Base-by-base conservation (phyloP, 148 eudicot genomes). In the Rhododendron vialii region DNA sequence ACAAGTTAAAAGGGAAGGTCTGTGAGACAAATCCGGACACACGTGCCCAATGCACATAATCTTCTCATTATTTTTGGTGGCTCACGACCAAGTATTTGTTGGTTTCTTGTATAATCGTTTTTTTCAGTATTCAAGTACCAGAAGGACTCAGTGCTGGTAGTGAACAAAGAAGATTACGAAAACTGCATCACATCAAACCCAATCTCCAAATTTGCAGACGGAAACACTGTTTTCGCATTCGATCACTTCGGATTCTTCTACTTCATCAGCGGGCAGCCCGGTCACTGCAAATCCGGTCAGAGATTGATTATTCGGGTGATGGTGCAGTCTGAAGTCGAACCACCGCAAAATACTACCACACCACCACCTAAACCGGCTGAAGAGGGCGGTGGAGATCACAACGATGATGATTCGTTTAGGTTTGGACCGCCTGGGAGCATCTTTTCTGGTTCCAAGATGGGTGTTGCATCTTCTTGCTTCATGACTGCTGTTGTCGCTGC, bases 261-360 rank as follows among this genome's bases (percentile, higher is more conserved):
- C 85, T 96, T 96, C 92, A 92, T 94, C 61, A 94, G 96, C 73
- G 98, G 97, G 57, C 86, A 87, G 71, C 88, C 91, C 33, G 91
- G 84, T 1, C 93, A 92, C 90, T 94, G 98, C 86, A 82, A 85
- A 48, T 84, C 88, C 2, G 96, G 98, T 33, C 98, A 96, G 85
- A 92, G 87, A 89, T 65, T 96, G 91, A 91, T 93, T 28, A 81
- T 94, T 55, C 87, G 91, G 17, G 98, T 96, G 78, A 91, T 94
- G 95, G 93, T 89, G 77, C 95, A 90, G 1, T 41, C 87, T 55
- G 86, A 45, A 75, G 80, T 84, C 50, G 84, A 88, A 67, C 86
- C 88, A 20, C 89, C 89, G 4, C 75, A 11, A 69, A 28, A 30
- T 12, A 28, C 75, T 69, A 36, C 63, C 12, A 82, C 85, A 15